These are phyloP conservation scores for Candida tallmaniae DNA, from an alignment of 805 yeast species.

Conservation along the genomic window DNA sequence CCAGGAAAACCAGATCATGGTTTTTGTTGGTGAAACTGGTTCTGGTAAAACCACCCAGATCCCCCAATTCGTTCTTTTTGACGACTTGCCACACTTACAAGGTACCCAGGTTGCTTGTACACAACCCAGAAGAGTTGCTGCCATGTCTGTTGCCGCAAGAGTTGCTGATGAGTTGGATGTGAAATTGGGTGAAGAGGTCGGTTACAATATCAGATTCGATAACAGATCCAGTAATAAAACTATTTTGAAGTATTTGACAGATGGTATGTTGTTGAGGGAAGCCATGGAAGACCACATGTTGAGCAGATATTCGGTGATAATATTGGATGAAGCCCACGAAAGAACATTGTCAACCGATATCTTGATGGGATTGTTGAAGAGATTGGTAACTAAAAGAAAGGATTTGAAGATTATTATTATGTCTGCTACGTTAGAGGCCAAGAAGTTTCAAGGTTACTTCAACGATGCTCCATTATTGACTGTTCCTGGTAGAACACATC, in stretches of 20 bases:
- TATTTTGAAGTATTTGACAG: slow-evolving; percentile 92
- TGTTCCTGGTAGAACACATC: slow-evolving; percentile 97
- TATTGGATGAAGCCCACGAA: slow-evolving; percentile 97
- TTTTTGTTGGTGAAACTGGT: slow-evolving; percentile 98
- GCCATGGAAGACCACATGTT: slow-evolving; percentile 95
- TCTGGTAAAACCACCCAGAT: slow-evolving; percentile 98
- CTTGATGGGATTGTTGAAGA: slow-evolving; percentile 88
- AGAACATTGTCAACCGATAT: slow-evolving; percentile 96
- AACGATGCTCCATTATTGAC: slow-evolving; percentile 89
- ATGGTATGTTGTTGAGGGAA: slow-evolving; percentile 95
- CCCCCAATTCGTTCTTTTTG: slow-evolving; percentile 90
- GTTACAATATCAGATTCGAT: slow-evolving; percentile 92
- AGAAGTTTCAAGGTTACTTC: slow-evolving; percentile 88
- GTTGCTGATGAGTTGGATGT: slow-evolving; percentile 98
- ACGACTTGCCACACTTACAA: slow-evolving; percentile 83
- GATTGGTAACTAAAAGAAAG: slow-evolving; percentile 71
- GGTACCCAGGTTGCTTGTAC: slow-evolving; percentile 94
- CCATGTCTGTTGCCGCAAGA: slow-evolving; percentile 96
- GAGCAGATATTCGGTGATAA: slow-evolving; percentile 78
- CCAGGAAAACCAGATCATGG: slow-evolving; percentile 90
- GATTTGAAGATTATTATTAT: slow-evolving; percentile 89
- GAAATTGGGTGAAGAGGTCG: slow-evolving; percentile 86
- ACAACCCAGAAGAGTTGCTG: slow-evolving; percentile 96
- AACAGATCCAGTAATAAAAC: slow-evolving; percentile 80
- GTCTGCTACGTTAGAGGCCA: slow-evolving; percentile 98